These are phyloP conservation scores for Crithidia thermophila DNA, from an alignment of 208 protist species.

Conservation along the genomic window DNA sequence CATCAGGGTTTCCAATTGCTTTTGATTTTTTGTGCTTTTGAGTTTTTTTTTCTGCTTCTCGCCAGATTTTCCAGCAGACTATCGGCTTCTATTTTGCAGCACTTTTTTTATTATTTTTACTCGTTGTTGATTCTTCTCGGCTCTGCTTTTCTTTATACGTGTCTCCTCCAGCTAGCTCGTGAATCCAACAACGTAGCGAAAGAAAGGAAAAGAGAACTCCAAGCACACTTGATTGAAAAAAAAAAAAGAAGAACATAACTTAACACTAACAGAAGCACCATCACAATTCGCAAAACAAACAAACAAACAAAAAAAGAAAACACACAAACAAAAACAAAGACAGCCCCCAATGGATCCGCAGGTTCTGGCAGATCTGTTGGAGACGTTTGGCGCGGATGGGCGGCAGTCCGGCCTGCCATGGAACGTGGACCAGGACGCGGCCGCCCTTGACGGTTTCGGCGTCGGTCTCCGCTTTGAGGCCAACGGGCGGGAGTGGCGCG, in stretches of 20 bases:
- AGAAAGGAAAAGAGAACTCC: no score
- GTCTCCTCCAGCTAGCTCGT: no score
- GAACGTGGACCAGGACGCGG: conserved; percentile 9
- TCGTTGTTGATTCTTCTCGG: no score
- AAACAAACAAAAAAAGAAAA: conserved; percentile 3
- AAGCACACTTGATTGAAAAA: neutral
- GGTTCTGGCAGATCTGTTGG: conserved; percentile 21
- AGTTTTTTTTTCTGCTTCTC: no score
- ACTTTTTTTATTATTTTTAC: no score
- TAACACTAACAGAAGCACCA: neutral
- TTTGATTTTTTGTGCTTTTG: no score
- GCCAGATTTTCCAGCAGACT: no score
- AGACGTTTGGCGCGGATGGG: conserved; percentile 18
- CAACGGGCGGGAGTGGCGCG: conserved; percentile 35
- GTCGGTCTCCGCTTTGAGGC: conserved; percentile 29
- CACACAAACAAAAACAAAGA: conserved; percentile 2
- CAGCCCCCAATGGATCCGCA: conserved; percentile 22
- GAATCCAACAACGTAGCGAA: no score
- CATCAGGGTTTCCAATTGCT: no score
- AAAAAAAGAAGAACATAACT: neutral
- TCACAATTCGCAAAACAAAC: neutral
- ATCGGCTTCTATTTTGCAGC: no score
- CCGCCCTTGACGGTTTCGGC: neutral
- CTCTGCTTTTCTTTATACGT: no score
- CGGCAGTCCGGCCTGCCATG: conserved; percentile 12